Base-by-base conservation (phyloP, 202 grass and related monocot genomes). In the Digitaria exilis region DNA sequence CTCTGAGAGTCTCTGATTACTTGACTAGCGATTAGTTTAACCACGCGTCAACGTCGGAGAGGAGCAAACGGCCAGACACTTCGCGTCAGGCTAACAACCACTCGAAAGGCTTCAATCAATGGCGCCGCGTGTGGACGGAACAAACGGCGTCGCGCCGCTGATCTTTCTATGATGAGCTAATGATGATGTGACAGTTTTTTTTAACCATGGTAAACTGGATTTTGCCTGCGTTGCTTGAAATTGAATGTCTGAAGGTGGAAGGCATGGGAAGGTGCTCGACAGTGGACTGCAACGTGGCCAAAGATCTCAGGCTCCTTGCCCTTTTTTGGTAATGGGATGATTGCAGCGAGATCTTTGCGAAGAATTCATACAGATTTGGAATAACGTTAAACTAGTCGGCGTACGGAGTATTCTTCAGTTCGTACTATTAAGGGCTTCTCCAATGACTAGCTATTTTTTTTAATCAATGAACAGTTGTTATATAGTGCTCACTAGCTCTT, bases 321-420 rank as follows among this genome's bases (percentile, higher is more conserved):
- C 24, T 37, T 37, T 80, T 84, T 57, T 80, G 84, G 78, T 54
- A 80, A 80, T 26, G 15, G 5, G 39, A 43, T 31, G 10, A 14
- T 62, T 61, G 69, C 43, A 24, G 73, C 69, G 54, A 44, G 34
- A 62, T 80, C 50, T 52, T 52, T 50, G 24, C 9, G 18, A 34
- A 84, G 7, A 75, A 37, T 26, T 81, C 26, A 72, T 82, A 85
- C 65, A 44, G 31, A 61, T 73, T 26, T 18, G 25, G 58, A 34
- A 15, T 48, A 55, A 73, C 28, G 72, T 78, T 69, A 22, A 54
- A 63, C 69, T 80, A 73, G 75, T 69, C 76, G 19, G 19, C 35
- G 19, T 52, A 37, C 7, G 3, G n/a, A n/a, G n/a, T n/a, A n/a
- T n/a, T n/a, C n/a, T n/a, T n/a, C n/a, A n/a, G n/a, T n/a, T n/a